Conservation (phyloP, 106 monocot genomes). For the Platanthera zijinensis region DNA sequence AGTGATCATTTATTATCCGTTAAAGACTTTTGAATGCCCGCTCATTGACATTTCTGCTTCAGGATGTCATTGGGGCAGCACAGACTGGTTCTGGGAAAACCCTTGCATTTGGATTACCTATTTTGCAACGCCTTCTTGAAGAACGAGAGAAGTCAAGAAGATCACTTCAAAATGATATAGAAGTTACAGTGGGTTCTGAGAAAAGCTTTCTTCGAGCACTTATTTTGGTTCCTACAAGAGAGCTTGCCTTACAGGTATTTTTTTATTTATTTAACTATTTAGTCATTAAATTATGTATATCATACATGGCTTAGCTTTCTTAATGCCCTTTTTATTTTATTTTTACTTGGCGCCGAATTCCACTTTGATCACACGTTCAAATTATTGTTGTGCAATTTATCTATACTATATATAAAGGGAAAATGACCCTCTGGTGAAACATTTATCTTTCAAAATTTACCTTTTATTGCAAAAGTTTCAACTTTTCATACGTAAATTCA, state of each 20-base stretch:
- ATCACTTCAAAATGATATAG: slow-evolving; percentile 18
- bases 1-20: too few species aligned
- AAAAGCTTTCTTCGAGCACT: slow-evolving; percentile 64
- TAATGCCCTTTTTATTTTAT: neutral
- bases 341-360: neutral
- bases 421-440: too few species aligned
- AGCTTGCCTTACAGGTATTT: slow-evolving; percentile 86
- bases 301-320: neutral
- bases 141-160: slow-evolving; percentile 58
- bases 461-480: too few species aligned
- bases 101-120: slow-evolving; percentile 93
- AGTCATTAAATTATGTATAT: neutral
- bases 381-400: neutral
- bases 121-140: slow-evolving; percentile 87
- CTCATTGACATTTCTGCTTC: neutral
- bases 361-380: neutral
- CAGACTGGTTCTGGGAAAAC: slow-evolving; percentile 99
- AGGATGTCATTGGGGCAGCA: slow-evolving; percentile 99
- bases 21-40: neutral
- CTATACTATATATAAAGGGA: too few species aligned
- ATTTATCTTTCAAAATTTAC: too few species aligned
- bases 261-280: neutral
- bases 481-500: too few species aligned
- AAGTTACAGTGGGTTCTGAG: slow-evolving; percentile 3
- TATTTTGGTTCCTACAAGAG: slow-evolving; percentile 89